Base-by-base conservation (phyloP, 2,329 filamentous ascomycete genomes). In the Fusarium sp. region DNA sequence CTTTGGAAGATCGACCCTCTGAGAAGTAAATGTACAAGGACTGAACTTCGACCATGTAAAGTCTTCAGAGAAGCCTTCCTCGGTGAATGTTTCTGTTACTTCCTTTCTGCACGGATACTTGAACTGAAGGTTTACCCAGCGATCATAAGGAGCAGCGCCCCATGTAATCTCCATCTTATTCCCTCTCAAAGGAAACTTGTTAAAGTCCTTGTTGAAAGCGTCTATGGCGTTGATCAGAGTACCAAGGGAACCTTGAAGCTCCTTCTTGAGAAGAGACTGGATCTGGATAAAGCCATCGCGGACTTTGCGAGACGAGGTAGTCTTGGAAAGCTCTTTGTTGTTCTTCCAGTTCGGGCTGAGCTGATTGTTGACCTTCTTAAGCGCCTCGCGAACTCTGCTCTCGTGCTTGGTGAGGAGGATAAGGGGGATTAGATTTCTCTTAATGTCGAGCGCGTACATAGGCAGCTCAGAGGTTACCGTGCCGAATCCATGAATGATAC, bases 311-410 rank as follows among this genome's bases (percentile, higher is more conserved):
- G 54, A 48, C 1, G 56, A 45, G 2, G 51, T 25, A 5, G 59
- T 71, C n/a, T 65, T 64, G 13, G 59, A 58, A 13, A 71, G 51
- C 13, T 71, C 68, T 7, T 71, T 56, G 14, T 66, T 59, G 7
- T 55, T 69, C 20, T 69, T 71, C 60, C 60, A 71, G 40, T 69
- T 58, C 2, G 53, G 56, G n/a, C 54, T 27, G 13, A 69, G 68
- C 12, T 71, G 46, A 10, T 25, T 55, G 18, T 63, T 56, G 34
- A 71, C 21, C 21, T 49, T 68, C 20, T 43, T 63, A 4, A 56
- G 16, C 0, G 53, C 50, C 5, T 53, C 37, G 0, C 55, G 49
- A 11, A 37, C 53, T 21, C 48, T 62, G 10, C 27, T 57, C 25
- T 56, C 43, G 4, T 55, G 55, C 28, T 68, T 71, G 18, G 53